Evolutionary conservation across 1,139 yeast genomes (phyloP), one percentile per base, ranked within the genome.

Genomic region (Lodderomyces oxycetoniae): DNA sequence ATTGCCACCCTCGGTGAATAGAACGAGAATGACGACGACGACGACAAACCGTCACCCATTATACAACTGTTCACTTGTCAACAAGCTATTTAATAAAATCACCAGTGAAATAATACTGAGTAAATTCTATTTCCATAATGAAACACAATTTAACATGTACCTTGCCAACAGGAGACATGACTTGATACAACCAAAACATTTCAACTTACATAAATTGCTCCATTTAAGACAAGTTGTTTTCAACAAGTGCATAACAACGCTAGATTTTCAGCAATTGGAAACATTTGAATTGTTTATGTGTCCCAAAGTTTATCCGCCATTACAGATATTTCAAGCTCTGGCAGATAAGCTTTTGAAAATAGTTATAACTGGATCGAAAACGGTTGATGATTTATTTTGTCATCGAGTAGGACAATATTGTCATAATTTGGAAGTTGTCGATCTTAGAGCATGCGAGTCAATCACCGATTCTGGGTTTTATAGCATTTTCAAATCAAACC

Each of bases 281-380:
- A 74, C 83, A 79, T 63, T 89, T 27, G 95, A 88, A 54, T 67
- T 88, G 45, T 87, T 83, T 57, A 82, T 89, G 54, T 88, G 96
- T 52, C 93, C 95, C 3, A 67, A 68, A 35, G 54, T 85, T 23
- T 49, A 70, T 3, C 95, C 95, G 1, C 68, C 74, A 0, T 46
- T 59, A 4, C 41, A 70, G 62, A 52, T 71, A 67, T 48, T 63
- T 64, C 10, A 59, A 64, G 26, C 33, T 26, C 17, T 43, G 27
- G 56, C 59, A 4, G 45, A 54, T 9, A 54, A 56, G n/a, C 57
- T 88, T 38, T 69, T 71, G 41, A 74, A 72, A 39, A 57, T 89
- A 26, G 68, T 79, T 2, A 61, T 89, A 9, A 93, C 96, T 1
- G 96, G 96, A 1, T 79, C 84, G 31, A 74, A 71, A 44, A 59